phyloP scores from a whole-genome alignment of 148 eudicot species.

The Polygonum aviculare region DNA sequence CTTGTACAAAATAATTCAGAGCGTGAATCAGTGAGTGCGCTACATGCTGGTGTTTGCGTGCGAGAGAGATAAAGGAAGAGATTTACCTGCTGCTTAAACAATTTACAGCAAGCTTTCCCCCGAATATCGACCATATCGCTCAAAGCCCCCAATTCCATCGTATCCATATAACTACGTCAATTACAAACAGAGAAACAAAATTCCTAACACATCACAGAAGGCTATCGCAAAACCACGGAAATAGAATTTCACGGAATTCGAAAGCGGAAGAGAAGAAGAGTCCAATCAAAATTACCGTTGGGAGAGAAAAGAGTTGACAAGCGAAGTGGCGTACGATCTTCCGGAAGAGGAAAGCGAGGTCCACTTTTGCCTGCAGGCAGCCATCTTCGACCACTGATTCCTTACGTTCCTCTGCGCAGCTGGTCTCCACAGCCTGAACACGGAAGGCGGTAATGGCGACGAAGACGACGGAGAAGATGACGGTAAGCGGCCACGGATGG shows the following conservation, averaged over 20 bases:
- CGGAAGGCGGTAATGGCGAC: constrained; percentile 23
- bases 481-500: neutral
- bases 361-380: constrained; percentile 44
- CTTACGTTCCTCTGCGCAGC: constrained; percentile 75
- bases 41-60: neutral
- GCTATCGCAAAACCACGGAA: neutral
- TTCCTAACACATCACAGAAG: neutral
- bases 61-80: constrained; percentile 11
- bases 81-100: constrained; percentile 69
- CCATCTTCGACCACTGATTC: constrained; percentile 85
- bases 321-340: constrained; percentile 51
- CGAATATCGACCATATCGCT: constrained; percentile 67
- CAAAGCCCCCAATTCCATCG: constrained; percentile 72
- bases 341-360: constrained; percentile 34
- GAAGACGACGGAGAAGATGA: neutral
- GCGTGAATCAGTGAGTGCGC: neutral
- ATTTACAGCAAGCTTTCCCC: constrained; percentile 57
- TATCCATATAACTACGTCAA: constrained; percentile 55
- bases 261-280: neutral
- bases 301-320: constrained; percentile 68
- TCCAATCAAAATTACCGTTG: constrained; percentile 25
- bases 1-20: neutral
- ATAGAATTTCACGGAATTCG: neutral
- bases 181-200: neutral
- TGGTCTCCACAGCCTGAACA: constrained; percentile 62